phyloP scores from a whole-genome alignment of 208 protist species.

The Herpetomonas tarakana region DNA sequence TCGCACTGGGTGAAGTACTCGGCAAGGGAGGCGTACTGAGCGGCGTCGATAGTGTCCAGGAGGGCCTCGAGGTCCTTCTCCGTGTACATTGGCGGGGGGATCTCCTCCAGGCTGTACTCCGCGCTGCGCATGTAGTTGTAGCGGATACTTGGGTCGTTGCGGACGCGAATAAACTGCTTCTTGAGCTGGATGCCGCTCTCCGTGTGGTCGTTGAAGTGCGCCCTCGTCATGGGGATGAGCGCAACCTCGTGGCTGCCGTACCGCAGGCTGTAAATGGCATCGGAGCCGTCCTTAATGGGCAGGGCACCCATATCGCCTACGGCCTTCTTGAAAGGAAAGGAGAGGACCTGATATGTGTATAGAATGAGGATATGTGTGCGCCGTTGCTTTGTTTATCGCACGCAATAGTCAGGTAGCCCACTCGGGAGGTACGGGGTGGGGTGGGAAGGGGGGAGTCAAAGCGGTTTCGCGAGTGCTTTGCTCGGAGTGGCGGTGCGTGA shows the following conservation, averaged over 20 bases:
- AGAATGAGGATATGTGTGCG: too few species aligned
- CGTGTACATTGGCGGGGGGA: conserved; percentile 46
- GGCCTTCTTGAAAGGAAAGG: not conserved
- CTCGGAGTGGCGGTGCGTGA: too few species aligned
- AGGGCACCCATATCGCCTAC: conserved; percentile 36
- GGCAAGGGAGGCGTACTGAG: conserved; percentile 42
- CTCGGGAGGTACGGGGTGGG: too few species aligned
- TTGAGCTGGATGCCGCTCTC: conserved; percentile 20
- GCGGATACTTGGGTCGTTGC: conserved; percentile 71
- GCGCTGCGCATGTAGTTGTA: conserved; percentile 55
- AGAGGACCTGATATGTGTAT: not conserved
- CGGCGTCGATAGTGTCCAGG: conserved; percentile 41
- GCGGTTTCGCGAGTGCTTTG: too few species aligned
- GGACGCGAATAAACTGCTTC: conserved; percentile 58
- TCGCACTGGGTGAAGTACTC: conserved; percentile 9
- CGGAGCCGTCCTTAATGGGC: conserved; percentile 42
- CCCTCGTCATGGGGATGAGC: conserved; percentile 51
- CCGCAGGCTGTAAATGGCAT: conserved; percentile 54
- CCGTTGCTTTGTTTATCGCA: too few species aligned
- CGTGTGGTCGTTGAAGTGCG: conserved; percentile 38
- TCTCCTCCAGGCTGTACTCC: conserved; percentile 31
- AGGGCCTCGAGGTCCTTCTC: conserved; percentile 46
- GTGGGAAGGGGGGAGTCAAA: too few species aligned
- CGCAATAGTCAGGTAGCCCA: too few species aligned
- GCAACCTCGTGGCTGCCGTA: conserved; percentile 73